Base-by-base conservation (phyloP, 1,284 basidiomycete genomes). In the Pyrrhoderma lamaoense region DNA sequence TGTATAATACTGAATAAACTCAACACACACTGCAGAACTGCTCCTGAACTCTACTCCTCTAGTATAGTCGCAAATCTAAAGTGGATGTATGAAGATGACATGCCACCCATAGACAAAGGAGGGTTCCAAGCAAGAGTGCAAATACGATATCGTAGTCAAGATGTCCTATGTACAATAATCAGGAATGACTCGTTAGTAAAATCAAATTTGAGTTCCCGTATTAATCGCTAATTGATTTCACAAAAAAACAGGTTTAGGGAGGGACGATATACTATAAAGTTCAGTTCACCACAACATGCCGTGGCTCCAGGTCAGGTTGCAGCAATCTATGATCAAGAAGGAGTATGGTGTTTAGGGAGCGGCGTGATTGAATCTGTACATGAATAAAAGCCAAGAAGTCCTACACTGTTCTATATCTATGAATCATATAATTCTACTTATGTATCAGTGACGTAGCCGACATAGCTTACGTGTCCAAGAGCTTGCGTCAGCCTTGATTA, bases 251-350 rank as follows among this genome's bases (percentile, higher is more conserved):
- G 49, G 43, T 34, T 13, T 22, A 19, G 27, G 3, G 44, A 45
- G 13, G 58, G 37, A 22, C 59, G 31, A 52, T 34, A 25, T 60
- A 58, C 61, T 19, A 73, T 83, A 48, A 63, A 61, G 13, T 86
- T 89, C 58, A 68, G 74, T 42, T 66, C 76, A 39, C 77, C 82
- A 0, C 74, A 89, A 45, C 75, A 77, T 43, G 85, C 81, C 3
- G 80, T 92, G n/a, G 76, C 90, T 0, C 74, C 79, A 0, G 93
- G 93, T 1, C 93, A 96, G 65, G 76, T 88, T 25, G 83, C 82
- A 5, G 83, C 77, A 0, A 56, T 95, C 4, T 95, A 83, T 70
- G 74, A 82, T 53, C 37, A 49, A 11, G 42, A 18, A 14, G 79
- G 70, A 1, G 76, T 84, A 49, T 85, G 84, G 80, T 93, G 91